Evolutionary conservation across 2,329 filamentous ascomycete genomes (phyloP).

Genomic region (Blastomyces emzantsi): DNA sequence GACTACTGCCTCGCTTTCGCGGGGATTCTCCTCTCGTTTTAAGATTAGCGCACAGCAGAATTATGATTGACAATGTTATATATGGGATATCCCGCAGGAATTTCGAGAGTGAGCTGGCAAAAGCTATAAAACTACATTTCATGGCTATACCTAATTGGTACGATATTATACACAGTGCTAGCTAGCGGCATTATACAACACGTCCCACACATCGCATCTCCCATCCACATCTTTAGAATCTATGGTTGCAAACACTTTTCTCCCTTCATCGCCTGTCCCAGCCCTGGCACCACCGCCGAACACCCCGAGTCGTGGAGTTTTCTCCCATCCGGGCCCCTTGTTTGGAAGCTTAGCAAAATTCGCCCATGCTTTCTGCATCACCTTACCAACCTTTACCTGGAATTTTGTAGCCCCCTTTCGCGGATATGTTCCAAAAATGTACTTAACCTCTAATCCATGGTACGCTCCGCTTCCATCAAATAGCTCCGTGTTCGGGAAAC

Average conservation of each 20-base stretch:
- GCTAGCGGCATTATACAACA: constrained; percentile 1
- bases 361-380: constrained; percentile 23
- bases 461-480: constrained; percentile 24
- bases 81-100: background rate
- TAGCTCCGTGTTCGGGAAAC: constrained; percentile 21
- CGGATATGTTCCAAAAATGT: constrained; percentile 24
- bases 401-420: constrained; percentile 16
- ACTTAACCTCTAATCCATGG: constrained; percentile 28
- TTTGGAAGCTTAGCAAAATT: constrained; percentile 22
- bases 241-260: constrained; percentile 11
- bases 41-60: background rate
- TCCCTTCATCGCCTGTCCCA: constrained; percentile 11
- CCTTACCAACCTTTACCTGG: constrained; percentile 17
- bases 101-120: background rate
- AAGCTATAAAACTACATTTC: background rate
- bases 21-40: background rate
- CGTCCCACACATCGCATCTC: constrained; percentile 4
- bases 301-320: constrained; percentile 13
- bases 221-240: background rate
- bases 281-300: constrained; percentile 16
- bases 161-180: background rate
- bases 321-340: constrained; percentile 20
- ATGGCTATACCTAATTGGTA: background rate
- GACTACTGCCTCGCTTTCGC: background rate
- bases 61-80: background rate